Evolutionary conservation across 352 stramenopile genomes (phyloP).

Genomic region (Pythium scleroteichum): DNA sequence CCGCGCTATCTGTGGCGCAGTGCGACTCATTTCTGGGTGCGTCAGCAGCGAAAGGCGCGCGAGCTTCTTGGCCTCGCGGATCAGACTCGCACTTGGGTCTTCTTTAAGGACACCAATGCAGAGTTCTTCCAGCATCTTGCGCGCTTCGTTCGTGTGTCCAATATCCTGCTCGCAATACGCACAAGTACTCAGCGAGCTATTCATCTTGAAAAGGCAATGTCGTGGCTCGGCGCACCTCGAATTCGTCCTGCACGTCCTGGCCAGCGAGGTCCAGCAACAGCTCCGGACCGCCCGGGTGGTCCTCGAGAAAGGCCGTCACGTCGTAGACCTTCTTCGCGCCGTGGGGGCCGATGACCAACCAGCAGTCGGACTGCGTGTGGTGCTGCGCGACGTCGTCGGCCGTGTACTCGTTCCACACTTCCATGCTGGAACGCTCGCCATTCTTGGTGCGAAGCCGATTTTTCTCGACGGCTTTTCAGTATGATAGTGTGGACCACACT

Average conservation of each 20-base stretch:
- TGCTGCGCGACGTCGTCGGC: slow-evolving; percentile 85
- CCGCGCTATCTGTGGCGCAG: neutral
- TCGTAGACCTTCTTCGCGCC: slow-evolving; percentile 91
- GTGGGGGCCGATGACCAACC: slow-evolving; percentile 41
- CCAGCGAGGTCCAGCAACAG: slow-evolving; percentile 90
- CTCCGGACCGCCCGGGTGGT: slow-evolving; percentile 93
- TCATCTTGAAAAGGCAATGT: no score
- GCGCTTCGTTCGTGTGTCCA: slow-evolving; percentile 11
- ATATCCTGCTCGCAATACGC: slow-evolving; percentile 1
- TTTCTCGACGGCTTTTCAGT: neutral
- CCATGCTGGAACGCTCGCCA: slow-evolving; percentile 5
- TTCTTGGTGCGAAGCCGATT: neutral
- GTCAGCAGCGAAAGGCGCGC: slow-evolving; percentile 34
- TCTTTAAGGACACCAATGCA: slow-evolving; percentile 77
- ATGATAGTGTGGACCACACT: slow-evolving; percentile 10
- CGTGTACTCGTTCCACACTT: slow-evolving; percentile 59
- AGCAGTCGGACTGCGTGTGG: slow-evolving; percentile 42
- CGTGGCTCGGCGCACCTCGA: slow-evolving; percentile 40
- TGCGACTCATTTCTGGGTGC: slow-evolving; percentile 12
- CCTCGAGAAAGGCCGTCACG: slow-evolving; percentile 93
- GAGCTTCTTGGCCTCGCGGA: slow-evolving; percentile 23
- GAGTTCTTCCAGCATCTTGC: slow-evolving; percentile 55
- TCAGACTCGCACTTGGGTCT: slow-evolving; percentile 17
- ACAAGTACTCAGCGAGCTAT: neutral
- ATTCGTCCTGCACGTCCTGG: slow-evolving; percentile 80